A percentile compares a stretch with the other conserved stretches of the same genome.
phyloP scores from a whole-genome alignment of 768 basidiomycete species.

The Suillus paluster region DNA sequence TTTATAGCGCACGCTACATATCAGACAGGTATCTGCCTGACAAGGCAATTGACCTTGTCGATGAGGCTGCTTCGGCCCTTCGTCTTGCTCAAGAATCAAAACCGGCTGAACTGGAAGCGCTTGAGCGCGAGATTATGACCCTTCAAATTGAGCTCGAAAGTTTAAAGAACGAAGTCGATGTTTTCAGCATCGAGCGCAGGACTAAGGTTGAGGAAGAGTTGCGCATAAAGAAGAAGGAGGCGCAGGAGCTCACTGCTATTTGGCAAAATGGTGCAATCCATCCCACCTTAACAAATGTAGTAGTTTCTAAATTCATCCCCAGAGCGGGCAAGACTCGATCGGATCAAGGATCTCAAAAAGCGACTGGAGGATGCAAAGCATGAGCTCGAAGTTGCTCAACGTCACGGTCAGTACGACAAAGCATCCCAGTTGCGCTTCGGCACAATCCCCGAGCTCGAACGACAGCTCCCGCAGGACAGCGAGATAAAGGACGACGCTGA shows the following conservation, averaged over 20 bases:
- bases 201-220: conserved; percentile 69
- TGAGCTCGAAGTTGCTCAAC: conserved; percentile 85
- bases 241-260: conserved; percentile 58
- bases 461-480: conserved; percentile 62
- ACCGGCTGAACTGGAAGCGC: conserved; percentile 80
- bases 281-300: not conserved
- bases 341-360: conserved; percentile 73
- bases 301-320: not conserved
- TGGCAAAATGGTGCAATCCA: conserved; percentile 71
- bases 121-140: conserved; percentile 85
- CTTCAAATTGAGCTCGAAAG: conserved; percentile 90
- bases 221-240: conserved; percentile 62
- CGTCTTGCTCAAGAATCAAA: conserved; percentile 89
- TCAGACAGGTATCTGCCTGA: conserved; percentile 89
- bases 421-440: conserved; percentile 85
- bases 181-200: conserved; percentile 78
- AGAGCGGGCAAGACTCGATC: conserved; percentile 73
- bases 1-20: conserved; percentile 85
- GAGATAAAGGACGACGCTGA: conserved; percentile 49
- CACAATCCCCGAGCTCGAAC: conserved; percentile 81
- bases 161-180: conserved; percentile 85
- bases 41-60: conserved; percentile 90
- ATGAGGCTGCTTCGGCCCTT: conserved; percentile 89
- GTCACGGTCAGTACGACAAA: conserved; percentile 84
- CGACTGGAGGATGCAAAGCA: conserved; percentile 83